These are phyloP conservation scores for Immersiella caudata DNA, from an alignment of 495 filamentous ascomycete species.

Conservation along the genomic window DNA sequence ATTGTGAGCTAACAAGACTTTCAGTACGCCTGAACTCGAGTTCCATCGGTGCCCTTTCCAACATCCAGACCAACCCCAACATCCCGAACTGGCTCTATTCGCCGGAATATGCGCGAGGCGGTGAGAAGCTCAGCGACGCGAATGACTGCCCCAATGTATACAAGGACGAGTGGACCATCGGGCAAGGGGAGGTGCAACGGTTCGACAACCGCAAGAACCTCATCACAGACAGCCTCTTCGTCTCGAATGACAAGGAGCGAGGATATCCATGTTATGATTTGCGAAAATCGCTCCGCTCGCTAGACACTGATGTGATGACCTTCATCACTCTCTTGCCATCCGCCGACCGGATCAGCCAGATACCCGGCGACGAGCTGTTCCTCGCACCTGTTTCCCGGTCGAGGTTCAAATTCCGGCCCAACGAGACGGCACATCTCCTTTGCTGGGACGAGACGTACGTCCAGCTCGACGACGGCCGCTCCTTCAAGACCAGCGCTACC, in stretches of 20 bases:
- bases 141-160: neutral
- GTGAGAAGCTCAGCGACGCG: neutral
- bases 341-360: neutral
- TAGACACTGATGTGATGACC: neutral
- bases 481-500: conserved; percentile 7
- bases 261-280: neutral
- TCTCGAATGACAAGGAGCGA: neutral
- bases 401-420: neutral
- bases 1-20: too few relatives aligned
- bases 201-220: conserved; percentile 8
- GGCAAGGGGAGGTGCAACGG: neutral
- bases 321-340: neutral
- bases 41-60: neutral
- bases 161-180: neutral
- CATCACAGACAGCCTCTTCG: neutral
- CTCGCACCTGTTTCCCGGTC: neutral
- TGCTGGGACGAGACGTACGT: neutral
- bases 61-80: neutral
- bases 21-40: conserved; percentile 5
- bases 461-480: conserved; percentile 2
- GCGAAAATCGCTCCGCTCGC: neutral
- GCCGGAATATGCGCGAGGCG: neutral
- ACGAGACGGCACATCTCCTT: conserved; percentile 2
- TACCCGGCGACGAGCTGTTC: neutral
- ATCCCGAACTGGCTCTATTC: neutral